Evolutionary conservation across 1,284 basidiomycete species (phyloP), one percentile per base, ranked within the genome.

Genomic region (Cutaneotrichosporon sp.): DNA sequence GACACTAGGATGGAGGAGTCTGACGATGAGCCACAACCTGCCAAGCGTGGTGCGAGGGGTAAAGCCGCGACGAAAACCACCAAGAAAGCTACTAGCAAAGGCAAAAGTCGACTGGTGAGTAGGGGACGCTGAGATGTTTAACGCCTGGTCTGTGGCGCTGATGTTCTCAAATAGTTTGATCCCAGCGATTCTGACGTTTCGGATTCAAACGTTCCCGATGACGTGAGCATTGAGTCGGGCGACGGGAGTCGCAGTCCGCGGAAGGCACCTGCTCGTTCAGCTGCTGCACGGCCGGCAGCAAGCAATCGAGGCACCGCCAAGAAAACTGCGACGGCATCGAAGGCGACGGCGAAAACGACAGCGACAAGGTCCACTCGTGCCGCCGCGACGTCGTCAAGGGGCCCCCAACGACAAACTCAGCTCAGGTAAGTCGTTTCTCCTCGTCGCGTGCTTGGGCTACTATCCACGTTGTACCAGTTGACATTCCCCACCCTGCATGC

Each of bases 351-450:
- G 16, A 26, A 34, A 25, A 11, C 43, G 43, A 27, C 46, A n/a
- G 4, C 51, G 34, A 42, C 48, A 31, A 29, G 29, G 29, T n/a
- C 34, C 14, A 39, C 47, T 3, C 46, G 31, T 19, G 32, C 32
- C 26, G 27, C 22, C 5, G 32, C 32, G 19, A 19, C 42, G 27
- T 20, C 51, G 24, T 46, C 51, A 1, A 5, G 34, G 33, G 10
- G 31, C 14, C 12, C 17, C 16, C 20, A 39, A 4, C 41, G 43
- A 1, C 52, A 54, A 25, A 50, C 43, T 0, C 52, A 54, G 38
- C 43, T 54, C 11, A 54, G 43, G 52, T 54, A 31, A 26, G 52
- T 50, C 10, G n/a, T n/a, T n/a, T n/a, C n/a, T n/a, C n/a, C n/a
- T n/a, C n/a, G n/a, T n/a, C n/a, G n/a, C n/a, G n/a, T n/a, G n/a